phyloP scores from a whole-genome alignment of 345 rosid genomes.

The Eutrema yunnanense region DNA sequence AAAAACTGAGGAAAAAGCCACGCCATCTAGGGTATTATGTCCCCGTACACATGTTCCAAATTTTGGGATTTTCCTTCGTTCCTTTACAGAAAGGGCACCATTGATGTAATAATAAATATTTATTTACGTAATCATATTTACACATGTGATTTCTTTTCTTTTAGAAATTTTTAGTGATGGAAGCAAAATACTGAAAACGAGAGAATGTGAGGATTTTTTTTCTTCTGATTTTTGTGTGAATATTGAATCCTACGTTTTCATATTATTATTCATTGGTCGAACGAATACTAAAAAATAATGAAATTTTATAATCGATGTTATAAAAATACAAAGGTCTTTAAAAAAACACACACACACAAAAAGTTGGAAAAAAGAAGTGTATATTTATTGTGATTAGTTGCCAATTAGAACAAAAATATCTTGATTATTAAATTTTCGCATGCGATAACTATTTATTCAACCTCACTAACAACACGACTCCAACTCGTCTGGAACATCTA shows the following conservation, averaged over 20 bases:
- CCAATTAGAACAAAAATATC: too few relatives aligned
- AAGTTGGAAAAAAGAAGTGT: neutral
- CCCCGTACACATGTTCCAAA: constrained; percentile 18
- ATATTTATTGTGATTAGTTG: neutral
- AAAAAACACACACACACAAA: neutral
- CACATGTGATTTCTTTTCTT: constrained; percentile 4
- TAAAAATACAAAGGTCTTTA: too few relatives aligned
- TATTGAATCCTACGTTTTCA: too few relatives aligned
- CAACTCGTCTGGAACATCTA: neutral
- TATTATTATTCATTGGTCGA: too few relatives aligned
- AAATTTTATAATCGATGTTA: too few relatives aligned
- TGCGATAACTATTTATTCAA: neutral
- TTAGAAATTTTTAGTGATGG: neutral
- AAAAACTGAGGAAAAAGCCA: constrained; percentile 1
- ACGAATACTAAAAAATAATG: too few relatives aligned
- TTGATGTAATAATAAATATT: neutral
- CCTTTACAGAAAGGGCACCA: neutral
- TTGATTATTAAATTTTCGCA: neutral
- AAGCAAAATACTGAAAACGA: neutral
- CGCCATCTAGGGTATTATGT: constrained; percentile 11
- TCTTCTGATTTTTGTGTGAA: too few relatives aligned
- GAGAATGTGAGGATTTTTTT: too few relatives aligned
- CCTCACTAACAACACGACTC: neutral
- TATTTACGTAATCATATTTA: neutral
- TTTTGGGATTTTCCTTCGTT: neutral